Conservation (phyloP, 2,329 filamentous ascomycete species). For the Ilyonectria sp. region DNA sequence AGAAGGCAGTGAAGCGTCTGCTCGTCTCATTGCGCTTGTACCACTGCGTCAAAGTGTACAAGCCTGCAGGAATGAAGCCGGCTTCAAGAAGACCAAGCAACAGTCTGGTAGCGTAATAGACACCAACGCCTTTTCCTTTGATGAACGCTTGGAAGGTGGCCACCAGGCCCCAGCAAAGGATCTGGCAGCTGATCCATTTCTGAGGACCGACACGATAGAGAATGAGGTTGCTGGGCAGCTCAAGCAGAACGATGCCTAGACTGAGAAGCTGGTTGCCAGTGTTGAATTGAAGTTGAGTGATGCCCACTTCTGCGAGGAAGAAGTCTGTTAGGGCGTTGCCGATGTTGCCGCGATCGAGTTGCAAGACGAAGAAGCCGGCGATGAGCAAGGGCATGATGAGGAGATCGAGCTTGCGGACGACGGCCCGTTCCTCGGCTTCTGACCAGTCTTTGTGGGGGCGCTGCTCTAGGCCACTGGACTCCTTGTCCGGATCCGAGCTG, state of each 20-base stretch:
- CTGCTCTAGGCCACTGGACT: too few species aligned
- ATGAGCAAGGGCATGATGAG: constrained; percentile 62
- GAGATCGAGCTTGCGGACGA: constrained; percentile 50
- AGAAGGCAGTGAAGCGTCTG: constrained; percentile 60
- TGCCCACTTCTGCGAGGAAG: constrained; percentile 61
- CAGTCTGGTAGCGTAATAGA: too few species aligned
- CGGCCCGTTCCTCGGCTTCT: too few species aligned
- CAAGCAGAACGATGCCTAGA: constrained; percentile 34
- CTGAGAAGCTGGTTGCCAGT: constrained; percentile 62
- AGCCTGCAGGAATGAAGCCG: constrained; percentile 62
- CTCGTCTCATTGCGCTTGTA: constrained; percentile 61
- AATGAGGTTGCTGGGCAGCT: constrained; percentile 43
- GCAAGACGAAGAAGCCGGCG: constrained; percentile 62
- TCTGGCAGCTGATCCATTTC: constrained; percentile 55
- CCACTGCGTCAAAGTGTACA: constrained; percentile 63
- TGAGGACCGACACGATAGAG: constrained; percentile 61
- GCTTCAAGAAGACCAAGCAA: constrained; percentile 48
- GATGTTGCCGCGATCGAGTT: constrained; percentile 52
- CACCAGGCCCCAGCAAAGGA: constrained; percentile 50
- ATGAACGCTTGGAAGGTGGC: constrained; percentile 54
- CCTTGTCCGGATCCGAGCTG: too few species aligned
- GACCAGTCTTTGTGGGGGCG: too few species aligned
- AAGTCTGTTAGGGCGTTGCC: constrained; percentile 57
- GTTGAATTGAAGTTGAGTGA: constrained; percentile 64
- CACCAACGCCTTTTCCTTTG: neutral